phyloP scores from a whole-genome alignment of 2,329 filamentous ascomycete species.

The Massarina eburnea region DNA sequence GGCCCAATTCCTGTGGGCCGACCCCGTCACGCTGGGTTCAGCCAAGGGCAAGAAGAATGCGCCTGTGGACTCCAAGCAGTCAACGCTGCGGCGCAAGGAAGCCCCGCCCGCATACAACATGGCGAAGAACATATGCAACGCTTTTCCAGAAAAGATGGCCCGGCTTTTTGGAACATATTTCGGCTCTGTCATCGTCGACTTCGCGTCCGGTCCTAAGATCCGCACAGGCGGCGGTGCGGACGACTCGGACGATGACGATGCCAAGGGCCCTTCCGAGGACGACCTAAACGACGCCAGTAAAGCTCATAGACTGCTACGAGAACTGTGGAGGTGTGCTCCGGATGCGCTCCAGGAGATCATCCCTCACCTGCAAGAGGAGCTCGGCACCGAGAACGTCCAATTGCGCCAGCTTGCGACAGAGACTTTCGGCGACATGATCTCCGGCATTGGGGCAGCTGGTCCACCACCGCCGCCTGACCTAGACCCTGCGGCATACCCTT shows the following conservation, averaged over 20 bases:
- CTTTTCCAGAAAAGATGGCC: constrained; percentile 89
- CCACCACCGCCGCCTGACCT: constrained; percentile 71
- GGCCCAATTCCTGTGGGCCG: constrained; percentile 90
- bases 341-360: constrained; percentile 89
- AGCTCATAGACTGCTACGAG: constrained; percentile 83
- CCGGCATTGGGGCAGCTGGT: constrained; percentile 89
- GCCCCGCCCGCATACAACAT: constrained; percentile 93
- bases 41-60: constrained; percentile 55
- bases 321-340: constrained; percentile 91
- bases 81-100: constrained; percentile 80
- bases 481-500: constrained; percentile 85
- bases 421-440: constrained; percentile 91
- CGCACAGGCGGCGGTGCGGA: constrained; percentile 36
- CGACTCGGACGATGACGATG: constrained; percentile 48
- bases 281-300: constrained; percentile 87
- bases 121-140: constrained; percentile 91
- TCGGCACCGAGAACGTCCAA: constrained; percentile 85
- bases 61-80: constrained; percentile 72
- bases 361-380: constrained; percentile 87
- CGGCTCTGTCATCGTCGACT: constrained; percentile 92
- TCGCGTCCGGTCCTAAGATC: constrained; percentile 55
- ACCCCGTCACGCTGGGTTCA: constrained; percentile 59
- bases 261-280: constrained; percentile 70
- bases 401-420: constrained; percentile 87
- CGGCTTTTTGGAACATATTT: constrained; percentile 95